Conservation (phyloP, 83 land plant genomes). For the Thuja plicata region DNA sequence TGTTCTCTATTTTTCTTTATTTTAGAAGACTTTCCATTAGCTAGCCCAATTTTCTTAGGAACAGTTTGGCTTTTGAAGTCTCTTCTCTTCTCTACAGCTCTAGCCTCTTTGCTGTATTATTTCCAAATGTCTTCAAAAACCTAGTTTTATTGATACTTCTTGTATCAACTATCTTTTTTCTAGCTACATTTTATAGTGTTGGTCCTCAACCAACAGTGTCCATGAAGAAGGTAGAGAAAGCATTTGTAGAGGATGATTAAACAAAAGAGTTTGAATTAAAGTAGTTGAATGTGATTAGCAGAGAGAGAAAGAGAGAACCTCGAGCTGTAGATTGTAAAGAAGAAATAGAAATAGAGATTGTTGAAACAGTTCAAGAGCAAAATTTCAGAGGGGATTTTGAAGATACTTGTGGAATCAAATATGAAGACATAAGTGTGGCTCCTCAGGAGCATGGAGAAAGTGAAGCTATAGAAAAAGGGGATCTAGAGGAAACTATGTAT, state of each 20-base stretch:
- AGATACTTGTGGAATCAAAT: background rate
- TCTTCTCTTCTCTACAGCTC: background rate
- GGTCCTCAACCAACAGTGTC: background rate
- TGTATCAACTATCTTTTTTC: conserved; percentile 4
- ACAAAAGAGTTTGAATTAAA: too few species aligned
- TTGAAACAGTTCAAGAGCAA: background rate
- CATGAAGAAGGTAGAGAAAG: too few species aligned
- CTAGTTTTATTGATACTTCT: background rate
- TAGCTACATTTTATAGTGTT: background rate
- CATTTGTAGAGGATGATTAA: too few species aligned
- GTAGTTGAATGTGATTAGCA: too few species aligned
- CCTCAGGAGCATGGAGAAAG: too few species aligned
- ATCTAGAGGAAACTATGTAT: too few species aligned
- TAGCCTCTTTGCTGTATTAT: background rate
- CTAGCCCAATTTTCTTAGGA: too few species aligned
- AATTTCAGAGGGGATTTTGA: background rate
- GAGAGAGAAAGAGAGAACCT: background rate
- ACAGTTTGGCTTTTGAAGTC: too few species aligned
- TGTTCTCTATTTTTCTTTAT: too few species aligned
- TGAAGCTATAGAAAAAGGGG: too few species aligned
- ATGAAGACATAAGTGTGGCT: too few species aligned
- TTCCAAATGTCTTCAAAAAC: conserved; percentile 9
- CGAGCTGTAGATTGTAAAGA: background rate
- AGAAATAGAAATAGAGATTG: background rate
- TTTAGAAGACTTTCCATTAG: too few species aligned